Evolutionary conservation across 2,329 filamentous ascomycete species (phyloP).

Genomic region (Cladophialophora psammophila): DNA sequence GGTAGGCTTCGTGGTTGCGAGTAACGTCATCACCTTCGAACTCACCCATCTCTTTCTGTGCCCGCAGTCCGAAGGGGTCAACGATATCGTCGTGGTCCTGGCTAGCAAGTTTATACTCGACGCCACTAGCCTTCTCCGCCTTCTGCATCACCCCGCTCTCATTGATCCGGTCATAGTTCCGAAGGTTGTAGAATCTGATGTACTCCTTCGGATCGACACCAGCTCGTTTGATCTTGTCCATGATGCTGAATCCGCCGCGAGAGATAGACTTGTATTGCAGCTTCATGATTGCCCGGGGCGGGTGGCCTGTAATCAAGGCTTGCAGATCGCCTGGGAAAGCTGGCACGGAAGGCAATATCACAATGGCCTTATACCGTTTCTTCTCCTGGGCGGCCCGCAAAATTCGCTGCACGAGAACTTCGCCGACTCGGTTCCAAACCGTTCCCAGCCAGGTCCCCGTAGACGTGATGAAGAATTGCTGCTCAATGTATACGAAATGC

Average conservation of each 20-base stretch:
- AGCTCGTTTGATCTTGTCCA: slow-evolving; percentile 69
- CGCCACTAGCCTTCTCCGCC: slow-evolving; percentile 51
- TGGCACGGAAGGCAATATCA: slow-evolving; percentile 80
- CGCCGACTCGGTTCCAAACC: slow-evolving; percentile 78
- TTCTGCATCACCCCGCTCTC: slow-evolving; percentile 46
- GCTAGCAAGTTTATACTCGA: slow-evolving; percentile 53
- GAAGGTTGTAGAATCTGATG: slow-evolving; percentile 83
- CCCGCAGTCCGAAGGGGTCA: slow-evolving; percentile 47
- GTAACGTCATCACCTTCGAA: slow-evolving; percentile 28
- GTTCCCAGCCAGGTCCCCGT: slow-evolving; percentile 73
- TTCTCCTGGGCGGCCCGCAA: slow-evolving; percentile 70
- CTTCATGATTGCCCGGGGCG: slow-evolving; percentile 85
- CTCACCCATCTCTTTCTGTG: slow-evolving; percentile 35
- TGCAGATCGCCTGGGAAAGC: slow-evolving; percentile 82
- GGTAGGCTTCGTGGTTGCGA: slow-evolving; percentile 53
- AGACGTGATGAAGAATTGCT: slow-evolving; percentile 88
- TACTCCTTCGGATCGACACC: slow-evolving; percentile 75
- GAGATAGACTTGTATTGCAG: slow-evolving; percentile 83
- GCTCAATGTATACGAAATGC: slow-evolving; percentile 81
- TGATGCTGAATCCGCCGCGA: slow-evolving; percentile 77
- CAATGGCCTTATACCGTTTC: slow-evolving; percentile 75
- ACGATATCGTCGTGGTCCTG: slow-evolving; percentile 55
- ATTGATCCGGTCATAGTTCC: slow-evolving; percentile 85
- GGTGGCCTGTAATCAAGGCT: slow-evolving; percentile 75
- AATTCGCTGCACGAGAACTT: slow-evolving; percentile 78